Base-by-base conservation (phyloP, 2,329 filamentous ascomycete genomes). In the Pyrenochaeta sp. region DNA sequence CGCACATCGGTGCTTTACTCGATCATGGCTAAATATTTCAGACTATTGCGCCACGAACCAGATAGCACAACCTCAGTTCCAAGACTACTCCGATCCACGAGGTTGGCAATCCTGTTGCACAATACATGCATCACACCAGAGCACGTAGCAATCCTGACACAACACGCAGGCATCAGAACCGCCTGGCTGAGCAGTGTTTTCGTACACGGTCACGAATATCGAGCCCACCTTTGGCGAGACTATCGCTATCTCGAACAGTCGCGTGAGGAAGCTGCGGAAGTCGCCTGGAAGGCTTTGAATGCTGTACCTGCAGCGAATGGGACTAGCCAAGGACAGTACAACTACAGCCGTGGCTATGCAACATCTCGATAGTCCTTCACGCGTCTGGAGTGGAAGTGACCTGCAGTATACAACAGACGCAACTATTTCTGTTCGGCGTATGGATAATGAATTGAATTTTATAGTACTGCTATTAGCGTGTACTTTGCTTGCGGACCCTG, bases 61-160 rank as follows among this genome's bases (percentile, higher is more conserved):
- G 51, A 69, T 74, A 47, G 72, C 71, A 33, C 69, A 72, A 51
- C 71, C 71, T 37, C 72, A 72, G 41, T 74, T 69, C 58, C 72
- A 73, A 54, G 72, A 74, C 53, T 74, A 73, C 58, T 73, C 69
- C 29, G 72, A 74, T 48, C 72, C 72, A 47, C 63, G 72, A 71
- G 72, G 72, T 73, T 60, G 37, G 67, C 50, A 57, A 20, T n/a
- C 27, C 9, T 21, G 18, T 30, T 48, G 32, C 39, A 41, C 14
- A 40, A 37, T 36, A 36, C n/a, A 29, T 42, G 30, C 43, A 32
- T 40, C 30, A 18, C 21, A 30, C 42, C 27, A 40, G 31, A 17
- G 2, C 11, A 39, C 15, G 15, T 10, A 12, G 14, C 17, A 33
- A 21, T 18, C 49, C 68, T 69, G 42, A 66, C 50, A 52, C 50